These are phyloP conservation scores for Leccinum fallax DNA, from an alignment of 1,284 basidiomycete genomes.

Conservation along the genomic window DNA sequence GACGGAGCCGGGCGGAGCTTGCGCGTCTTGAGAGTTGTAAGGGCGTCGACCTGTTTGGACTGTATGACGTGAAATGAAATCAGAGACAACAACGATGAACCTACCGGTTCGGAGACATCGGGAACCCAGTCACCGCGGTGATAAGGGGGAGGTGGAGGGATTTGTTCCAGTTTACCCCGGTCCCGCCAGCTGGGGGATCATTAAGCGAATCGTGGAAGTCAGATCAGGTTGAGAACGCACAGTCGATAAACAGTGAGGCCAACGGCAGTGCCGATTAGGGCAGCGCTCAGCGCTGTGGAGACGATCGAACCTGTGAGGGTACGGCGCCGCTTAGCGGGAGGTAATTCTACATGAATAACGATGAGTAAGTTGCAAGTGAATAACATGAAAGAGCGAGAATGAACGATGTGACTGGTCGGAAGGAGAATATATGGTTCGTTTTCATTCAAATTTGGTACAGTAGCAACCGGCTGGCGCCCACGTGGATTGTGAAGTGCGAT, in stretches of 20 bases:
- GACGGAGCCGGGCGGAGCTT: conserved; percentile 33
- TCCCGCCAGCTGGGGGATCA: conserved; percentile 55
- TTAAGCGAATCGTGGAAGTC: conserved; percentile 6
- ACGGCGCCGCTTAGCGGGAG: conserved; percentile 59
- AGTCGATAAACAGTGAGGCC: conserved; percentile 81
- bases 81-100: conserved; percentile 3
- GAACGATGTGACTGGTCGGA: neutral
- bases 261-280: conserved; percentile 79
- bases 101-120: conserved; percentile 26
- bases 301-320: conserved; percentile 77
- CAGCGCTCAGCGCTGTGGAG: conserved; percentile 77
- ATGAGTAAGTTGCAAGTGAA: conserved; percentile 36
- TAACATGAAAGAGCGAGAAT: conserved; percentile 33
- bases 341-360: conserved; percentile 51
- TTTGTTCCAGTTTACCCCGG: conserved; percentile 53
- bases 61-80: conserved; percentile 13
- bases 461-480: conserved; percentile 17
- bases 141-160: conserved; percentile 62
- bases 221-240: conserved; percentile 46
- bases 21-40: conserved; percentile 30
- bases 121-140: conserved; percentile 60
- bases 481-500: conserved; percentile 27
- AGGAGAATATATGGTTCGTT: conserved; percentile 18
- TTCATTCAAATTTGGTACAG: conserved; percentile 9
- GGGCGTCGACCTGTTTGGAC: conserved; percentile 25